phyloP scores from a whole-genome alignment of 345 rosid species.

The Citrus sp. region DNA sequence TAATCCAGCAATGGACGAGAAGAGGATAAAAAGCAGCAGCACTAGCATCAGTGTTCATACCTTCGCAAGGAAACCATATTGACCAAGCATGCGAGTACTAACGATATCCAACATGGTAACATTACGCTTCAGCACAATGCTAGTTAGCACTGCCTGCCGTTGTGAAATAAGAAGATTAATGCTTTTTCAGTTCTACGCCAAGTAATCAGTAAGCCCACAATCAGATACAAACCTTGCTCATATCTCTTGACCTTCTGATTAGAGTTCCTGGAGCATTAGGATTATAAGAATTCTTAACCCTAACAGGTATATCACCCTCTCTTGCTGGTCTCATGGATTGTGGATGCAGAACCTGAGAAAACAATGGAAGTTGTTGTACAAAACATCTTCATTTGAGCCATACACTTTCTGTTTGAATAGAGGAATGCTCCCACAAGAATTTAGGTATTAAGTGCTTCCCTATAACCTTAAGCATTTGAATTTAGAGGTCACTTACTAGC shows the following conservation, averaged over 20 bases:
- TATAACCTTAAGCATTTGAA: not conserved
- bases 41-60: constrained; percentile 29
- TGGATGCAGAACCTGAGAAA: constrained; percentile 87
- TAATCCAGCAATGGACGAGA: not conserved
- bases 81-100: constrained; percentile 99
- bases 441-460: not conserved
- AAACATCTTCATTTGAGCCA: not conserved
- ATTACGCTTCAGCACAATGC: constrained; percentile 95
- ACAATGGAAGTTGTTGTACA: not conserved
- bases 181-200: not conserved
- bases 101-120: constrained; percentile 98
- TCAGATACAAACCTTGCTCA: constrained; percentile 71
- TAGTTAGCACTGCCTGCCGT: constrained; percentile 86
- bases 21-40: not conserved
- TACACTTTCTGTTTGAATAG: not conserved
- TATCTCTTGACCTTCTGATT: constrained; percentile 79
- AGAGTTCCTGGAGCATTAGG: constrained; percentile 97
- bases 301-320: constrained; percentile 96
- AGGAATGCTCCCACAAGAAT: not conserved
- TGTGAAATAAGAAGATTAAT: constrained; percentile 13
- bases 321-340: constrained; percentile 99
- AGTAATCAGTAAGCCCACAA: not conserved
- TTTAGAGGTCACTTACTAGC: not conserved
- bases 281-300: constrained; percentile 97
- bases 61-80: constrained; percentile 97